Conservation (phyloP, 2,329 filamentous ascomycete genomes). For the Penicillium sp. region DNA sequence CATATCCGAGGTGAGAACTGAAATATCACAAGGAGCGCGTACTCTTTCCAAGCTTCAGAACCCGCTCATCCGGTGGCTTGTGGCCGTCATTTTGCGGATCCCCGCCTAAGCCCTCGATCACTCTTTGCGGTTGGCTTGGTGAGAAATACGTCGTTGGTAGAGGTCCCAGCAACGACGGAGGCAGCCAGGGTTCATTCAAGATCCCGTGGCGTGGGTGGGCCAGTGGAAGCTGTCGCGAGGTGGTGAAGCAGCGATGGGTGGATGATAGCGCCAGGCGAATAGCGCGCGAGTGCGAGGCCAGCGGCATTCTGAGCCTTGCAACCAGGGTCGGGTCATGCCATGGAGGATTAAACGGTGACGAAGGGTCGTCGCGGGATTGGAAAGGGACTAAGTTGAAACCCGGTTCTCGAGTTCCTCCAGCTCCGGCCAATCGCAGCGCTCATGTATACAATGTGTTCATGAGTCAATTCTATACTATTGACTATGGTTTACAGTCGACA, state of each 20-base stretch:
- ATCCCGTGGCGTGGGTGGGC: constrained; percentile 37
- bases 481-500: no score
- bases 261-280: constrained; percentile 6
- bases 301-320: constrained; percentile 24
- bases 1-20: no score
- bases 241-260: constrained; percentile 22
- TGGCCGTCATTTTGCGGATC: constrained; percentile 31
- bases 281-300: constrained; percentile 15
- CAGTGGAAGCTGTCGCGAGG: constrained; percentile 27
- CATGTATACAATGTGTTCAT: constrained; percentile 12
- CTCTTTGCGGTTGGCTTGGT: constrained; percentile 17
- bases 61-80: constrained; percentile 53
- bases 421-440: constrained; percentile 15
- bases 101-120: constrained; percentile 21
- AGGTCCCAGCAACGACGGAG: constrained; percentile 15
- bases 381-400: no score
- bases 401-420: constrained; percentile 8
- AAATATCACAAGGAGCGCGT: constrained; percentile 17
- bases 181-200: constrained; percentile 34
- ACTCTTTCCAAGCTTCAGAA: constrained; percentile 59
- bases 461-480: neutral
- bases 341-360: constrained; percentile 4
- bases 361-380: no score
- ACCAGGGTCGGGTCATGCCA: constrained; percentile 15
- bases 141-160: constrained; percentile 24